Evolutionary conservation across 768 basidiomycete species (phyloP).

Genomic region (Collybia nuda): DNA sequence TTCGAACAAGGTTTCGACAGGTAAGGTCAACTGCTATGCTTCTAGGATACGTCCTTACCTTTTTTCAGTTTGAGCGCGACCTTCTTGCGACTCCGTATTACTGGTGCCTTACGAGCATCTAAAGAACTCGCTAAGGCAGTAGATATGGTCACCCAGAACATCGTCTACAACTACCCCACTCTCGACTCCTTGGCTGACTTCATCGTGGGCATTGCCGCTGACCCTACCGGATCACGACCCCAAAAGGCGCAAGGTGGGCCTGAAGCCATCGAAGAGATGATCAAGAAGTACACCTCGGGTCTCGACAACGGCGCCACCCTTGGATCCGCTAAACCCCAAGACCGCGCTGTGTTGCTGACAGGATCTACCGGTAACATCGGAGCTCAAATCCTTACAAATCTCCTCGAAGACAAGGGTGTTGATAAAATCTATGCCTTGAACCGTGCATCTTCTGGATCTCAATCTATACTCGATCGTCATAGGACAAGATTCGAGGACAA

Average conservation of each 20-base stretch:
- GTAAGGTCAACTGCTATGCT: conserved; percentile 1
- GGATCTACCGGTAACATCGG: conserved; percentile 21
- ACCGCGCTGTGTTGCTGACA: conserved; percentile 12
- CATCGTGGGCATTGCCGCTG: conserved; percentile 11
- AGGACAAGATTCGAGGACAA: conserved; percentile 20
- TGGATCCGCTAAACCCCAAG: background rate
- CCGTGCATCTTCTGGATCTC: conserved; percentile 8
- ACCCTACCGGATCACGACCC: conserved; percentile 4
- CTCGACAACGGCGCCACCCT: conserved; percentile 1
- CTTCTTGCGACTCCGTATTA: conserved; percentile 33
- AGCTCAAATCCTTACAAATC: conserved; percentile 12
- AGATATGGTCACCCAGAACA: conserved; percentile 26
- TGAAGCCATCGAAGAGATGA: conserved; percentile 26
- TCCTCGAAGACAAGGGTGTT: conserved; percentile 12
- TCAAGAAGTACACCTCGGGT: conserved; percentile 34
- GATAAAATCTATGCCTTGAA: conserved; percentile 17
- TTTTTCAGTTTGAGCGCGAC: conserved; percentile 19
- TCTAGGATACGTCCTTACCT: background rate
- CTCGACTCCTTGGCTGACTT: conserved; percentile 21
- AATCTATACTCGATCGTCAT: conserved; percentile 14
- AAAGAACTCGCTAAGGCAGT: conserved; percentile 18
- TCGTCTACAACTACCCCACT: conserved; percentile 26
- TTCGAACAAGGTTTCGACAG: conserved; percentile 30
- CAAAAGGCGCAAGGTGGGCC: background rate
- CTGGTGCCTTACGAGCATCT: conserved; percentile 25